Conservation (phyloP, 202 grass and related monocot genomes). For the Setaria viridis region DNA sequence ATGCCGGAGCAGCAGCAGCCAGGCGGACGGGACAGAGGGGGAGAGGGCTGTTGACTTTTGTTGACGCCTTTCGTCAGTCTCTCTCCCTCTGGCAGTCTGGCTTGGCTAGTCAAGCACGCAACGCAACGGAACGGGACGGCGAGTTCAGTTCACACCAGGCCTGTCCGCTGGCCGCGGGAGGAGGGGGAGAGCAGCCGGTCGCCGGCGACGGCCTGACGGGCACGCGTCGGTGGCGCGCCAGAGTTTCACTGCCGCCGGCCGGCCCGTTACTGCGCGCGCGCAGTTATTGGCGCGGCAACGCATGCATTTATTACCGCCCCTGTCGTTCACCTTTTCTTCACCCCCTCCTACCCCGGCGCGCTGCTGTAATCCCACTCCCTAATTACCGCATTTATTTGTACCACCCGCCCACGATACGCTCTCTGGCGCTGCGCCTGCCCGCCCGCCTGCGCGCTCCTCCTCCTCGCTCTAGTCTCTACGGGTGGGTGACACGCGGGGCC, state of each 20-base stretch:
- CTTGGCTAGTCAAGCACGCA: constrained; percentile 1
- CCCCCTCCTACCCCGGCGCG: too few relatives aligned
- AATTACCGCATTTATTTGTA: constrained; percentile 46
- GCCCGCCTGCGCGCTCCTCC: not conserved
- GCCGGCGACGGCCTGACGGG: not conserved
- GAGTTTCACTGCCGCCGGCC: not conserved
- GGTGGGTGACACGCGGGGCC: constrained; percentile 7
- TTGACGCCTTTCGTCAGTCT: not conserved
- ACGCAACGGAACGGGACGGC: not conserved
- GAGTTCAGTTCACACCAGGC: not conserved
- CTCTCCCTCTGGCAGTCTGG: too few relatives aligned
- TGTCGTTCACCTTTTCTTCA: not conserved
- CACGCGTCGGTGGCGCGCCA: not conserved
- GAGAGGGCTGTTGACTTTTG: constrained; percentile 2
- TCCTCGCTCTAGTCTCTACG: not conserved
- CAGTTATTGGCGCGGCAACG: constrained; percentile 20
- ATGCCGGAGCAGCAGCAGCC: not conserved
- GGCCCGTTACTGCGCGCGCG: constrained; percentile 14
- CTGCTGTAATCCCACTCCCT: constrained; percentile 6
- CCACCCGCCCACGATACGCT: constrained; percentile 44
- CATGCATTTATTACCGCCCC: constrained; percentile 26
- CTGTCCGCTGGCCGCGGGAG: too few relatives aligned
- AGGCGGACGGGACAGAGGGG: not conserved
- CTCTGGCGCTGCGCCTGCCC: not conserved
- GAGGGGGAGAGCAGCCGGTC: not conserved